Base-by-base conservation (phyloP, 805 yeast species). In the Lipomyces yamadae region DNA sequence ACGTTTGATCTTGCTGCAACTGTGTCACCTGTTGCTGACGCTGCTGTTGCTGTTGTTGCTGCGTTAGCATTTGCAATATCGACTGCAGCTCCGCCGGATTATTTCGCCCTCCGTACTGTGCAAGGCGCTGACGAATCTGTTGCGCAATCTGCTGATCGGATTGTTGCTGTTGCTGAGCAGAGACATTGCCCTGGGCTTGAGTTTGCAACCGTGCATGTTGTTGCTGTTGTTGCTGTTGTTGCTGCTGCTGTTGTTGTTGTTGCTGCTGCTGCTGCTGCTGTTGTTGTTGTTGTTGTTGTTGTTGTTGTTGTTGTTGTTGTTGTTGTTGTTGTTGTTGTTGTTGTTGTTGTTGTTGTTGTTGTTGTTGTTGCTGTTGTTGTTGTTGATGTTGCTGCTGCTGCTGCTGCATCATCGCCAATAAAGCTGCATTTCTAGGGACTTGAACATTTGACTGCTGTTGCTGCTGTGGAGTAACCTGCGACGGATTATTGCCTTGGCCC, bases 81-180 rank as follows among this genome's bases (percentile, higher is more conserved):
- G 59, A 58, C 33, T 68, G 68, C 52, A 66, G 33, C 37, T 66
- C 69, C 10, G 66, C 62, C 24, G 61, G 70, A 56, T 66, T 60
- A 24, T 18, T 8, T 30, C 55, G 55, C 6, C 61, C 63, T 24
- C 63, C 63, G 37, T 52, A 50, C 53, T 60, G 66, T n/a, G 11
- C 58, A 34, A 54, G 32, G 35, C 58, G 68, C 56, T 57, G 67
- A 45, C 34, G 29, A 13, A 45, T 10, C 45, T 33, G 34, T 53
- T 66, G 64, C n/a, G 53, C 33, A 7, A 33, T 15, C 39, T 62
- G 69, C 6, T 30, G 39, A 13, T 32, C 52, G 29, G 54, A 10
- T 15, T 56, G 65, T 30, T 50, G 62, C 10, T 50, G 52, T 37
- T 66, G 66, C 42, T 66, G 66, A 24, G 50, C 29, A n/a, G 55